Base-by-base conservation (phyloP, 805 yeast genomes). In the Ogataea nakhonphanomensis region DNA sequence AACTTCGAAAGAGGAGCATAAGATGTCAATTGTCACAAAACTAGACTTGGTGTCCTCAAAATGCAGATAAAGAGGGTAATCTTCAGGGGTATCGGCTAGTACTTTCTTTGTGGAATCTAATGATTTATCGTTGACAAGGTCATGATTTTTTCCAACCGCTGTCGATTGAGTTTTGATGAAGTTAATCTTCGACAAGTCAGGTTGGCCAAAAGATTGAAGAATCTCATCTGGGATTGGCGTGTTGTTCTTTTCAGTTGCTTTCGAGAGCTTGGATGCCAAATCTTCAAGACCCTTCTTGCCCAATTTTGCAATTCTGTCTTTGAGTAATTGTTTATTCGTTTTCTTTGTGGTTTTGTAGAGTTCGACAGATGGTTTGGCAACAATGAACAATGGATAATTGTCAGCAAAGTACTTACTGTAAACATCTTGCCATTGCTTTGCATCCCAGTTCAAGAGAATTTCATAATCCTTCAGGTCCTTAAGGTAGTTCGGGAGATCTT, bases 31-130 rank as follows among this genome's bases (percentile, higher is more conserved):
- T 10, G 84, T 78, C 25, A 86, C 76, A 57, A 91, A 93, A 53
- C 84, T 81, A 1, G 96, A 85, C 39, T 80, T 74, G 55, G 77
- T 82, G 48, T 82, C 77, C 61, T 93, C 97, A 51, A 84, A 73
- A 56, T 88, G 93, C 37, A 90, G 58, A 46, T 78, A 80, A 27
- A 90, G 60, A 4, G 90, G 88, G 46, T 83, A 71, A 36, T 72
- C 67, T 1, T 50, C 37, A 22, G 82, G 79, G 1, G 57, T 51
- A 42, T 62, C 67, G 6, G 37, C 21, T 7, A 45, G 37, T 30
- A 47, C 44, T 11, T 50, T 38, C 32, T 51, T 36, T 17, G 54
- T 54, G 6, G 50, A 39, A 26, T 50, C 49, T 23, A 66, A 49
- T 1, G 43, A 8, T 5, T 45, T 13, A 22, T 62, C 63, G 30